Evolutionary conservation across 306 rosid species (phyloP), one percentile per base, ranked within the genome.

Genomic region (Lablab purpureus): DNA sequence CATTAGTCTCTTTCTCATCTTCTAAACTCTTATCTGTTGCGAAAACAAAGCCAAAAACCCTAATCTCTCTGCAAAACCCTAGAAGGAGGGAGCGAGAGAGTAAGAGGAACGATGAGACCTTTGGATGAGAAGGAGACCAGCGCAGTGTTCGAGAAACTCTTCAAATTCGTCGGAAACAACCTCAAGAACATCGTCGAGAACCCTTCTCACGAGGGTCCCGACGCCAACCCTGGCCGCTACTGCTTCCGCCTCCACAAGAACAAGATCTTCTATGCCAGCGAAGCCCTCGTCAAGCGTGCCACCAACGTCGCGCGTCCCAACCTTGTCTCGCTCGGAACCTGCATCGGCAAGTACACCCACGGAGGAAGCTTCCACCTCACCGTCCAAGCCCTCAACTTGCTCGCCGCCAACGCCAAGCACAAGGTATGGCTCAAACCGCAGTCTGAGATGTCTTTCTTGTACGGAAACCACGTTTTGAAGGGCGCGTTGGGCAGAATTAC

Each of bases 361-460:
- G 94, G 93, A 17, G 98, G 99, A 7, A 95, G 52, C 62, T 92
- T 95, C 71, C 99, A 95, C 74, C 83, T 92, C 59, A 92, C 94
- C 0, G 90, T 90, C 9, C 98, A 92, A 47, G 87, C 92, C 10
- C 75, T 92, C 12, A 80, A 84, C 60, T 37, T 92, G 2, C 51
- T 91, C 50, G 91, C 99, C 4, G 51, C 97, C 23, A 91, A 95
- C 30, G 96, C 98, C 6, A 92, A 88, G 69, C 99, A 95, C 81
- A 92, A 92, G 88, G 98, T 92, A 4, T 95, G 97, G 98, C 96
- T 95, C 72, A 92, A 95, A 51, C 91, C 97, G 19, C 90, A 91
- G 1, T 91, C 98, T 0, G 98, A 92, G 91, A 92, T 92, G 99
- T 86, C 94, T 0, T 92, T 88, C 67, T 18, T 95, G 73, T 92